Base-by-base conservation (phyloP, 2,329 filamentous ascomycete genomes). In the Sporothrix phasma region DNA sequence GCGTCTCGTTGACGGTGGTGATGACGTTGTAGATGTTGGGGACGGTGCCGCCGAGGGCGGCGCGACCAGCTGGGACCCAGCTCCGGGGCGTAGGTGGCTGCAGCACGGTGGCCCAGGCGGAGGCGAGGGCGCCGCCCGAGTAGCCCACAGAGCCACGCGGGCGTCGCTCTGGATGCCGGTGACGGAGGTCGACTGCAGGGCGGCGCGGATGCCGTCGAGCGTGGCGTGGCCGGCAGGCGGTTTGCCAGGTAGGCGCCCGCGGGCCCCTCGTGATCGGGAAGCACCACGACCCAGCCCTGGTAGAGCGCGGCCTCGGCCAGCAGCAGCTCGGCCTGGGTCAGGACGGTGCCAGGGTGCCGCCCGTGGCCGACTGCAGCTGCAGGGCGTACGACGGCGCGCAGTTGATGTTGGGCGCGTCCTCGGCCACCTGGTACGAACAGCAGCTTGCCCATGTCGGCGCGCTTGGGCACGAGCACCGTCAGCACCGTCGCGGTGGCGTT, bases 81-180 rank as follows among this genome's bases (percentile, higher is more conserved):
- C 60, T 81, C 78, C 1, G 79, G 77, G 0, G 79, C 80, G 66
- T 82, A 82, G 10, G 69, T 68, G 71, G 69, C 65, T 79, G 76
- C 47, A 82, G 67, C 65, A 80, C 77, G 15, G 77, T 75, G 1
- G 79, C 79, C 75, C 75, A 81, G 49, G 75, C 76, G 5, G 72
- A 76, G 1, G 79, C 78, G 43, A 82, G 64, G 17, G 75, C 74
- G 17, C 80, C 80, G 5, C 80, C 80, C 5, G 77, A 80, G 68
- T 82, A 82, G 4, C 80, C 80, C 80, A 84, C 63, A 83, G 71
- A 3, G 75, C 74, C 43, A 78, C 71, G 2, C 67, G 72, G 0
- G 78, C 73, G 7, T 72, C 68, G 10, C 67, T 15, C 13, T 24
- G n/a, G 51, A 66, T 60, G 51, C 65, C 65, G 1, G 65, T 64